Conservation (phyloP, 2,329 filamentous ascomycete genomes). For the Pseudogymnoascus destructans region DNA sequence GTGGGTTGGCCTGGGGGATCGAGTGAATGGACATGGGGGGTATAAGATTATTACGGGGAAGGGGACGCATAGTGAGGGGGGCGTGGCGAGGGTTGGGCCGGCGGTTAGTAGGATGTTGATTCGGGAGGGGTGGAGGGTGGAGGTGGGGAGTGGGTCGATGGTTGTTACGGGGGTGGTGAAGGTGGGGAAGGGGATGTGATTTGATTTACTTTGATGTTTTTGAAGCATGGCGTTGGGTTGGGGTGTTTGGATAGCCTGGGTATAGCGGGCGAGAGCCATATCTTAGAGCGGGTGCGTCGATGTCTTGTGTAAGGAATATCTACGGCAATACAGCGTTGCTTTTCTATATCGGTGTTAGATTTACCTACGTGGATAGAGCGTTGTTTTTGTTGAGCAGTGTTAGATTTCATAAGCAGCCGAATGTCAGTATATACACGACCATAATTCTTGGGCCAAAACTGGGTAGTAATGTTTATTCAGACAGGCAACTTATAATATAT, state of each 20-base stretch:
- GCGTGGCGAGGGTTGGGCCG: conserved; percentile 61
- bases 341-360: neutral
- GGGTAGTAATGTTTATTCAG: neutral
- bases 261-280: neutral
- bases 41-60: conserved; percentile 71
- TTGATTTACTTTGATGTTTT: neutral
- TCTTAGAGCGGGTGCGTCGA: neutral
- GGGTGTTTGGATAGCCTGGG: neutral
- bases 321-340: neutral
- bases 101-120: conserved; percentile 66
- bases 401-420: neutral
- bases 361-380: neutral
- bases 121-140: conserved; percentile 71
- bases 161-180: conserved; percentile 48
- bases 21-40: conserved; percentile 33
- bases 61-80: conserved; percentile 65
- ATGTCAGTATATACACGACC: neutral
- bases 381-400: neutral
- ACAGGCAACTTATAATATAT: neutral
- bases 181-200: conserved; percentile 10
- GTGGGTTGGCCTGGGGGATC: conserved; percentile 62
- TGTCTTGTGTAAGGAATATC: neutral
- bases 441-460: neutral
- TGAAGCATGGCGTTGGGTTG: neutral
- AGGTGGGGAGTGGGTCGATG: conserved; percentile 57